These are phyloP conservation scores for Diddensiella caesifluorescens DNA, from an alignment of 805 yeast species.

Conservation along the genomic window DNA sequence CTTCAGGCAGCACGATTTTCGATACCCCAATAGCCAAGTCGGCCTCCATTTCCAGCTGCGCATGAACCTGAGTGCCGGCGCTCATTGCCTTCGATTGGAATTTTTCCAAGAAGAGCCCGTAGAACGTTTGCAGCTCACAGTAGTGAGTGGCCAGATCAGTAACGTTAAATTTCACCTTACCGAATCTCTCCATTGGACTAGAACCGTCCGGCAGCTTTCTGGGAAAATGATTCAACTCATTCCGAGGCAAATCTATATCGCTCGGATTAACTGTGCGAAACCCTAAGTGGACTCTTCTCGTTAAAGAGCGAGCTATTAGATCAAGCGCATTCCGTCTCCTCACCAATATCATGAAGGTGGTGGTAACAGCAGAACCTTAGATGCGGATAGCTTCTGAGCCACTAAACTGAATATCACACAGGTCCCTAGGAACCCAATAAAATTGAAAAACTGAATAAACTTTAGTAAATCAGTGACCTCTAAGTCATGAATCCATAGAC, in stretches of 20 bases:
- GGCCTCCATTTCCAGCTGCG: constrained; percentile 15
- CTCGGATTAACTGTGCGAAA: too few relatives aligned
- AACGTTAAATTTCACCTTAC: constrained; percentile 17
- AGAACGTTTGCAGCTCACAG: constrained; percentile 25
- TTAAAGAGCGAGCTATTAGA: too few relatives aligned
- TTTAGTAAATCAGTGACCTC: neutral
- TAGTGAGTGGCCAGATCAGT: constrained; percentile 22
- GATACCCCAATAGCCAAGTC: constrained; percentile 1
- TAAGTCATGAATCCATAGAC: neutral
- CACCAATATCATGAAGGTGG: too few relatives aligned
- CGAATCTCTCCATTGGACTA: constrained; percentile 12
- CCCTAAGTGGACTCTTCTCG: too few relatives aligned
- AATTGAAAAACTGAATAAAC: constrained; percentile 34
- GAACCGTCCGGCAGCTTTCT: too few relatives aligned
- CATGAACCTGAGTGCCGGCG: constrained; percentile 23
- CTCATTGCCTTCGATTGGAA: constrained; percentile 16
- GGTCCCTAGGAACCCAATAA: constrained; percentile 74
- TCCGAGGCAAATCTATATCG: too few relatives aligned
- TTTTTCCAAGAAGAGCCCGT: constrained; percentile 9
- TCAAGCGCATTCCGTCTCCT: too few relatives aligned
- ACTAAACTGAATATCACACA: constrained; percentile 77
- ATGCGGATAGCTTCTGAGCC: constrained; percentile 45
- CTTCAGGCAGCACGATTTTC: constrained; percentile 4
- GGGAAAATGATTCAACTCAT: too few relatives aligned
- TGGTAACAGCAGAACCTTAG: neutral